Percentiles rank a stretch among this genome's conserved stretches.
Evolutionary conservation across 345 rosid genomes (phyloP).

Genomic region (Hibiscus tridactylites): DNA sequence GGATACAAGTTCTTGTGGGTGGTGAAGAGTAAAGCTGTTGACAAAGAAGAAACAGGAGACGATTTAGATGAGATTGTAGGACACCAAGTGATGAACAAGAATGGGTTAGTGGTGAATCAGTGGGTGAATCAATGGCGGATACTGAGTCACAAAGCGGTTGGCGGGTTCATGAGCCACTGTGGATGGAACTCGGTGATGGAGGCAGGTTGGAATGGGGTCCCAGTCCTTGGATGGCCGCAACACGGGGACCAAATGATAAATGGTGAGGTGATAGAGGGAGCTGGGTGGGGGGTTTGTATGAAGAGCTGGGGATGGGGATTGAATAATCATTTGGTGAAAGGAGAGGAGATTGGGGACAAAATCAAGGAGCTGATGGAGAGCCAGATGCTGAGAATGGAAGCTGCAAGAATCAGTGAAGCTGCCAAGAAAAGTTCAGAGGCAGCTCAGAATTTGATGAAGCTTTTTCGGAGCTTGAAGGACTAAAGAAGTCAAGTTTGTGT

Average conservation of each 20-base stretch:
- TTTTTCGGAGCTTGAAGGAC: conserved; percentile 4
- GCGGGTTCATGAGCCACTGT: conserved; percentile 30
- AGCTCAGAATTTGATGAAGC: conserved; percentile 19
- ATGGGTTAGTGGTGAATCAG: conserved; percentile 25
- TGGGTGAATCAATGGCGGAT: conserved; percentile 37
- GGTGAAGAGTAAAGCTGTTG: conserved; percentile 24
- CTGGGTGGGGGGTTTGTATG: conserved; percentile 26
- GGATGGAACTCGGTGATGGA: conserved; percentile 46
- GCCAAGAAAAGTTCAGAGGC: conserved; percentile 21
- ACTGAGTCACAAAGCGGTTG: conserved; percentile 24
- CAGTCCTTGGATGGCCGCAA: conserved; percentile 34
- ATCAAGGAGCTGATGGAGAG: conserved; percentile 27
- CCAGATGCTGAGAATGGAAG: conserved; percentile 16
- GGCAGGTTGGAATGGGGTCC: conserved; percentile 30
- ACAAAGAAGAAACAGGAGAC: conserved; percentile 28
- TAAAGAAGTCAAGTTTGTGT: background rate
- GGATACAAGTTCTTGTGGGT: conserved; percentile 33
- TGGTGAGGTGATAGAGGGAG: conserved; percentile 20
- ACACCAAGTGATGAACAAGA: conserved; percentile 12
- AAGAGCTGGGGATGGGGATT: conserved; percentile 27
- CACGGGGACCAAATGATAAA: conserved; percentile 40
- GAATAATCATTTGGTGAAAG: conserved; percentile 15
- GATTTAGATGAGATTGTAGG: conserved; percentile 23
- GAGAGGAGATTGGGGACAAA: conserved; percentile 27
- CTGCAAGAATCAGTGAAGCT: conserved; percentile 19